Base-by-base conservation (phyloP, 495 filamentous ascomycete genomes). In the Daldinia vernicosa region DNA sequence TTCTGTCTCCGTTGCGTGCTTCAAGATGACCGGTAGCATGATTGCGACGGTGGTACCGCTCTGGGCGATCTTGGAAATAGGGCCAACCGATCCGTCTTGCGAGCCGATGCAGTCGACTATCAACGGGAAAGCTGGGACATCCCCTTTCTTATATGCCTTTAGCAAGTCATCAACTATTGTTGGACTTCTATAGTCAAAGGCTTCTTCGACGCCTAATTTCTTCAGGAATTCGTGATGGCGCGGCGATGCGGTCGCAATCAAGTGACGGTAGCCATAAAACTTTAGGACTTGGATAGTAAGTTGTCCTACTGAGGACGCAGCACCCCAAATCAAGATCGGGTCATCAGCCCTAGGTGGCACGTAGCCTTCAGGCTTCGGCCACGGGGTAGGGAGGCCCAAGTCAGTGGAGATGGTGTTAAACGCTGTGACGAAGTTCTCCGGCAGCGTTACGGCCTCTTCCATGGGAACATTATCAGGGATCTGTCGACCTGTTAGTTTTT, bases 21-120 rank as follows among this genome's bases (percentile, higher is more conserved):
- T 78, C 17, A 83, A 61, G 55, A 88, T 84, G 8, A 87, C 83
- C 0, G 86, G 85, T 51, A 88, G 64, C 75, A 88, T 79, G 28
- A 87, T 72, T 1, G 84, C 86, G 1, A 88, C 82, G 14, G 67
- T 83, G 8, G 80, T 72, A 4, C 84, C 84, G 14, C 52, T 71
- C 67, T 78, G 71, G 1, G 80, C 84, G 17, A 88, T 77, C 70
- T 78, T 81, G 11, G 79, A 71, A 33, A 87, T 67, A 1, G 81
- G 81, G 6, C 56, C 62, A 30, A 86, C 60, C 15, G 79, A 80
- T 8, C 82, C 81, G 3, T 77, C 62, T 40, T 74, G 69, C 0
- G 80, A 84, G 6, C 85, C 86, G 57, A 88, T 87, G 74, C 85
- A 87, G 71, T 88, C 86, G 24, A 88, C 58, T 7, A 87, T 77